Conservation (phyloP, 306 rosid species). For the Ormosia semicastrata region DNA sequence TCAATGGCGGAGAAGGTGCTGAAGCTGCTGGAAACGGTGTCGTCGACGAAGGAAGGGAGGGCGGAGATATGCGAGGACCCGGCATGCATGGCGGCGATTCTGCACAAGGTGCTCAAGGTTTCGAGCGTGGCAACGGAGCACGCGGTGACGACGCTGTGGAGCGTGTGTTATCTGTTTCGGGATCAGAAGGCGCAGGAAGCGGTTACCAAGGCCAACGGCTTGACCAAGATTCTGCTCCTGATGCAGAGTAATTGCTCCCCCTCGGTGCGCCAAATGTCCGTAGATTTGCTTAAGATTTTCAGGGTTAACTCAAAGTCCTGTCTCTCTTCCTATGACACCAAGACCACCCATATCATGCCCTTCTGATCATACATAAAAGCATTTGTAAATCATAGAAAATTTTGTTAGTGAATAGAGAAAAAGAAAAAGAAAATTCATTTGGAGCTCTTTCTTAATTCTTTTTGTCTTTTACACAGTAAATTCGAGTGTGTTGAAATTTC, state of each 20-base stretch:
- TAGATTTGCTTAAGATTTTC: slow-evolving; percentile 82
- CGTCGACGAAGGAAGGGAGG: slow-evolving; percentile 81
- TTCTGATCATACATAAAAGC: slow-evolving; percentile 38
- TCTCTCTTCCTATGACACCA: slow-evolving; percentile 71
- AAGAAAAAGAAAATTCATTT: slow-evolving; percentile 33
- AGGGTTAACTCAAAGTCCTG: slow-evolving; percentile 65
- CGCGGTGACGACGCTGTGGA: slow-evolving; percentile 86
- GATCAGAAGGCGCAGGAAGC: slow-evolving; percentile 70
- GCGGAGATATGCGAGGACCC: slow-evolving; percentile 58
- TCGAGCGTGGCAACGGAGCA: slow-evolving; percentile 78
- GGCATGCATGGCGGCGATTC: slow-evolving; percentile 56
- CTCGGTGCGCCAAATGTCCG: slow-evolving; percentile 67
- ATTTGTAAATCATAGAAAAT: slow-evolving; percentile 61
- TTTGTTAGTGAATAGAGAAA: slow-evolving; percentile 63
- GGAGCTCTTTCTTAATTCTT: background rate
- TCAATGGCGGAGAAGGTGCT: slow-evolving; percentile 57
- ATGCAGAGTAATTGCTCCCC: slow-evolving; percentile 93
- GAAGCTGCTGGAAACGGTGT: slow-evolving; percentile 66
- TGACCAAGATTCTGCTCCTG: slow-evolving; percentile 76
- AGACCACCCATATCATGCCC: slow-evolving; percentile 94
- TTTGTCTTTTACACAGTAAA: background rate
- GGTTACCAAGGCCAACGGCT: slow-evolving; percentile 70
- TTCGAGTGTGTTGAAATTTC: background rate
- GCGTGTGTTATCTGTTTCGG: slow-evolving; percentile 72
- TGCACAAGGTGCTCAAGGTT: slow-evolving; percentile 65